Evolutionary conservation across 345 rosid genomes (phyloP).

Genomic region (Syzygium jambos): DNA sequence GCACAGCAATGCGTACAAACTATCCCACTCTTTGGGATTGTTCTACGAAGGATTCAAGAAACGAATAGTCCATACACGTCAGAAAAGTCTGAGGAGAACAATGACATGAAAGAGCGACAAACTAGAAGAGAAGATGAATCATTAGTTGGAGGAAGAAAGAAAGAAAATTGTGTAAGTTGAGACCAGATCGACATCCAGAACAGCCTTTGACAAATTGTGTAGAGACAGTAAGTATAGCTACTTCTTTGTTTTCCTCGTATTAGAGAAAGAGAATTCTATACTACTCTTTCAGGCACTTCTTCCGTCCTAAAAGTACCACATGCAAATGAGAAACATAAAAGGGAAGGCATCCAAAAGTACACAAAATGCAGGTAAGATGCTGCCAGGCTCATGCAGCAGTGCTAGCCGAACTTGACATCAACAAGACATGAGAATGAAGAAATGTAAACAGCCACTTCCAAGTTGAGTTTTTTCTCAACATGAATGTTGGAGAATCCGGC

Average conservation of each 20-base stretch:
- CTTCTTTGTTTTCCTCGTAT: background rate
- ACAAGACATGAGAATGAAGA: background rate
- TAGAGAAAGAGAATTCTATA: background rate
- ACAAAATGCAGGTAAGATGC: background rate
- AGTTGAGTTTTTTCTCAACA: background rate
- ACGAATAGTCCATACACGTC: background rate
- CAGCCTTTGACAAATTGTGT: background rate
- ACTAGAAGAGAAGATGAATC: background rate
- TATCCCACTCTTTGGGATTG: background rate
- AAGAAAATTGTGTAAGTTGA: background rate
- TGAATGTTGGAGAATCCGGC: background rate
- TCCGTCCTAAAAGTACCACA: background rate
- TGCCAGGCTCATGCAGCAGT: background rate
- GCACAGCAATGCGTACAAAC: background rate
- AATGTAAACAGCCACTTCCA: background rate
- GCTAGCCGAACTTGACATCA: background rate
- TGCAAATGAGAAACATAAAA: background rate
- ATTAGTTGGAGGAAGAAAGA: background rate
- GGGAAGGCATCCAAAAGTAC: background rate
- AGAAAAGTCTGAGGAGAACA: background rate
- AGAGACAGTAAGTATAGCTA: background rate
- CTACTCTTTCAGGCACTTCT: background rate
- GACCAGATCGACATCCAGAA: background rate
- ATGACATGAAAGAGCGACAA: background rate
- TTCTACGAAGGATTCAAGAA: background rate